phyloP scores from a whole-genome alignment of 1,284 basidiomycete species.

The Naganishia sp. region DNA sequence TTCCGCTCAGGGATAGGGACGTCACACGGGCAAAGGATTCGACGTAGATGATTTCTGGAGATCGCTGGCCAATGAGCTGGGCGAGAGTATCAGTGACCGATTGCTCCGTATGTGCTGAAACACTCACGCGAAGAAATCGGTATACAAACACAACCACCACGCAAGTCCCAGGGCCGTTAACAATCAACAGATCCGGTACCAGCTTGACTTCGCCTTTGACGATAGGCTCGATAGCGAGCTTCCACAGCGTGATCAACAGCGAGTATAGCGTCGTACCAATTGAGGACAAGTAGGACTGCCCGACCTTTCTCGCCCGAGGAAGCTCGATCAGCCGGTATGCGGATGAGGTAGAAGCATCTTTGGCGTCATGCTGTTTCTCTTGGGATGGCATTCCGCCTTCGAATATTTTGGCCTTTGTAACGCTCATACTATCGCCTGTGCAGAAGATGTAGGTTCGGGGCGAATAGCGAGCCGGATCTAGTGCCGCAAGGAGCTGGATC shows the following conservation, averaged over 20 bases:
- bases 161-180: conserved; percentile 96
- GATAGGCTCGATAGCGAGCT: conserved; percentile 61
- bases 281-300: conserved; percentile 71
- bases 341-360: neutral
- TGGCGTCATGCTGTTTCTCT: neutral
- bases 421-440: conserved; percentile 77
- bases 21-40: conserved; percentile 92
- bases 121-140: conserved; percentile 69
- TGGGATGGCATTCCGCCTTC: conserved; percentile 58
- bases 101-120: too few relatives aligned
- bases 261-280: conserved; percentile 66
- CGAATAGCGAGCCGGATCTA: conserved; percentile 75
- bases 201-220: conserved; percentile 36
- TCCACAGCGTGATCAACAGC: conserved; percentile 62
- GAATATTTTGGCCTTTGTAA: conserved; percentile 67
- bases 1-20: conserved; percentile 80
- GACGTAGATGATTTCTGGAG: conserved; percentile 80
- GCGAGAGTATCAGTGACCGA: conserved; percentile 1
- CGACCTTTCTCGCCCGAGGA: conserved; percentile 81
- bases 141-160: conserved; percentile 73
- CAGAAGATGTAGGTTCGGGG: conserved; percentile 80
- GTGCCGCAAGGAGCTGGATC: conserved; percentile 68
- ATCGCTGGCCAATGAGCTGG: conserved; percentile 72
- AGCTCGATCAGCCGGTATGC: conserved; percentile 61
- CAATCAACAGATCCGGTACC: conserved; percentile 67